These are phyloP conservation scores for Cutaneotrichosporon sp. DNA, from an alignment of 1,284 basidiomycete genomes.

Conservation along the genomic window DNA sequence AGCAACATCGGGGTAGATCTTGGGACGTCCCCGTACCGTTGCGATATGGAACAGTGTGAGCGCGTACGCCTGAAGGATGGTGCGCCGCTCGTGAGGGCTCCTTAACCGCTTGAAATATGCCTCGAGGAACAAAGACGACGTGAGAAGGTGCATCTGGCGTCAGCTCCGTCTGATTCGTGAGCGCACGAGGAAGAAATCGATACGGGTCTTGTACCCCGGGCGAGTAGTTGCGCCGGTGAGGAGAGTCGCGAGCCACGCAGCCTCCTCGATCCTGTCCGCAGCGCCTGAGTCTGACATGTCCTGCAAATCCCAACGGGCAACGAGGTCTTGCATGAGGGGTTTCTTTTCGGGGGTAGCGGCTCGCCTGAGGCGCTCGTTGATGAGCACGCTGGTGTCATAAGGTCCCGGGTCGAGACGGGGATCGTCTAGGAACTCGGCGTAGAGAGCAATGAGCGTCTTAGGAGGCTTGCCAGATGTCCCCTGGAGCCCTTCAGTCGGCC, in stretches of 20 bases:
- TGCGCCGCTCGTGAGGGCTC: constrained; percentile 46
- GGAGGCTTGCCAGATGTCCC: background rate
- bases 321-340: constrained; percentile 54
- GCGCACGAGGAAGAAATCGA: constrained; percentile 61
- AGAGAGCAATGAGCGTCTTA: constrained; percentile 28
- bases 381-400: constrained; percentile 56
- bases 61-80: constrained; percentile 54
- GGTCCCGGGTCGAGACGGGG: constrained; percentile 51
- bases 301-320: constrained; percentile 52
- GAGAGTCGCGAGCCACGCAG: constrained; percentile 55
- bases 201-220: constrained; percentile 53
- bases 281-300: constrained; percentile 48
- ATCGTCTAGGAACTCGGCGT: constrained; percentile 23
- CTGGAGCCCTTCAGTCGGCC: constrained; percentile 19
- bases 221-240: constrained; percentile 56
- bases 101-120: constrained; percentile 49
- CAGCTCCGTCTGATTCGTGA: background rate
- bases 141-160: constrained; percentile 59
- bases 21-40: constrained; percentile 58
- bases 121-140: constrained; percentile 59
- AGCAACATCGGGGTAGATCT: constrained; percentile 53
- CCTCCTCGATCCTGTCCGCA: constrained; percentile 54
- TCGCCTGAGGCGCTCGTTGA: constrained; percentile 49
- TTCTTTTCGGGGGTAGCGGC: constrained; percentile 51
- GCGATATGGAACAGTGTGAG: constrained; percentile 52